Base-by-base conservation (phyloP, 345 rosid species). In the Heritiera littoralis region DNA sequence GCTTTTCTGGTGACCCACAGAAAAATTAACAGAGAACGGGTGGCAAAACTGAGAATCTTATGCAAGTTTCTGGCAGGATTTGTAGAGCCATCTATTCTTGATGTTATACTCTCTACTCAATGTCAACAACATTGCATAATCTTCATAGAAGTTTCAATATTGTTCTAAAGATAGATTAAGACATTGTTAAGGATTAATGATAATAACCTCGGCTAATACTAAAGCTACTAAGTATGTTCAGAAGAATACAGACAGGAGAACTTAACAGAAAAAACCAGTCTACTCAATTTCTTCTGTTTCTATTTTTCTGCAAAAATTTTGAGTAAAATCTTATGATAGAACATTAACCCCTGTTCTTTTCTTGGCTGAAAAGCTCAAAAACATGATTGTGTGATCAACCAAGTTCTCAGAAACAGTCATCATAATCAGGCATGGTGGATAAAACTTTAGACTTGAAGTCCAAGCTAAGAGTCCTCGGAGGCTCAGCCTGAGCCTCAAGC, bases 1-100 rank as follows among this genome's bases (percentile, higher is more conserved):
- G 51, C 51, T 43, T 66, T 66, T 66, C 72, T 66, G 6, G n/a
- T 66, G 23, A 66, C 46, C 48, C 68, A 2, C 14, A 9, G 9
- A 60, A 20, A 23, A 61, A 3, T 61, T 1, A 61, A 30, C 4
- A 12, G 5, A 10, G 38, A 63, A 63, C 18, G 14, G 35, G 43
- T 35, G 68, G 43, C 10, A 64, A 64, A 64, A 64, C n/a, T 11
- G 56, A 46, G 56, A 48, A 48, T 69, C 74, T 70, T 70, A 48
- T 12, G 58, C 28, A 45, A 51, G 32, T 18, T 66, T 66, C 49
- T 11, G 40, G 66, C 66, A 11, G 8, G 66, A 30, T 66, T 66
- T 41, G 71, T 3, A 66, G 14, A 66, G 4, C 49, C 20, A 66
- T 66, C 71, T 66, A 40, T 3, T 66, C 46, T 38, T 67, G 72